These are phyloP conservation scores for Penicillium diatomitis DNA, from an alignment of 495 filamentous ascomycete species.

Conservation along the genomic window DNA sequence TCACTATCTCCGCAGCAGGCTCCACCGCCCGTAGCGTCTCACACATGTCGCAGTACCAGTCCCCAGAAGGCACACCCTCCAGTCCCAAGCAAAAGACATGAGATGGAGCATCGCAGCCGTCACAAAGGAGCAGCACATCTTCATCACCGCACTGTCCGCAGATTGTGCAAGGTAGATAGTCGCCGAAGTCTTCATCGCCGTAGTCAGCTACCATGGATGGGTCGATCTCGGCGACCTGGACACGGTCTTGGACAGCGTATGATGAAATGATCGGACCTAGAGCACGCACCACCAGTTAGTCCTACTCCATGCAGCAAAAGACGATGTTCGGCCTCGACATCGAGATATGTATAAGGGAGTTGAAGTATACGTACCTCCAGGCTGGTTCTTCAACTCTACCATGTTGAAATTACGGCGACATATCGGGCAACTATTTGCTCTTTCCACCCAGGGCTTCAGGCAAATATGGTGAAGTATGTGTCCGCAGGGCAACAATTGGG, in stretches of 20 bases:
- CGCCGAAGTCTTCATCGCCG: constrained; percentile 54
- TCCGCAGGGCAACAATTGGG: constrained; percentile 63
- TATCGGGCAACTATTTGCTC: constrained; percentile 96
- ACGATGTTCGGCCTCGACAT: no score
- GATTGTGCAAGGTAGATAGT: constrained; percentile 64
- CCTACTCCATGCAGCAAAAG: no score
- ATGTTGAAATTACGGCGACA: constrained; percentile 85
- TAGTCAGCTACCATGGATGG: constrained; percentile 68
- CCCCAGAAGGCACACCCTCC: constrained; percentile 56
- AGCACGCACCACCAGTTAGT: neutral
- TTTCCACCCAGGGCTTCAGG: constrained; percentile 83
- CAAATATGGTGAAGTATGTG: constrained; percentile 90
- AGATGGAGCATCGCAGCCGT: constrained; percentile 73
- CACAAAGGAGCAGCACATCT: constrained; percentile 74
- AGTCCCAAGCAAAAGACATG: constrained; percentile 85
- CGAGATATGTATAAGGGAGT: neutral
- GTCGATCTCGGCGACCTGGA: constrained; percentile 84
- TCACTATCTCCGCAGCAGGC: constrained; percentile 20
- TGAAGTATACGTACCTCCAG: constrained; percentile 58
- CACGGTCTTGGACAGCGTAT: constrained; percentile 79
- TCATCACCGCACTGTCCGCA: constrained; percentile 69
- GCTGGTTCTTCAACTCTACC: constrained; percentile 68
- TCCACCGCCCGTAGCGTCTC: constrained; percentile 42
- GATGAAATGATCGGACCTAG: constrained; percentile 66
- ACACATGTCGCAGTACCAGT: constrained; percentile 84